Evolutionary conservation across 1,284 basidiomycete genomes (phyloP).

Genomic region (Fomitopsis pinicola): DNA sequence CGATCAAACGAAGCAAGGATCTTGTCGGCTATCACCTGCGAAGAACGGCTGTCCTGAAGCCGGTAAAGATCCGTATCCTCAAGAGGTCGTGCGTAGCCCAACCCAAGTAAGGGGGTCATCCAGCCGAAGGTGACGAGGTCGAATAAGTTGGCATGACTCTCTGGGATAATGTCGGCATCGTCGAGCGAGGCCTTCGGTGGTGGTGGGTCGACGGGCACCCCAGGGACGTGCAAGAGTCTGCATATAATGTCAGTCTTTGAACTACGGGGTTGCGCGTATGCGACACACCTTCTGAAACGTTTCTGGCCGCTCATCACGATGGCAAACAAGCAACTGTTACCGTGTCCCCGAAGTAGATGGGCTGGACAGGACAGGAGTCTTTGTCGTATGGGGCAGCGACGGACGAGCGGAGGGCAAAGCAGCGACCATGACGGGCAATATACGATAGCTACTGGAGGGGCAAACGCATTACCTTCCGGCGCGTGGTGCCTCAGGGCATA

Average conservation of each 20-base stretch:
- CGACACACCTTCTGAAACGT: neutral
- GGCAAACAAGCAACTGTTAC: neutral
- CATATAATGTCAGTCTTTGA: neutral
- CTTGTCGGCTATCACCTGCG: slow-evolving; percentile 54
- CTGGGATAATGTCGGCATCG: slow-evolving; percentile 47
- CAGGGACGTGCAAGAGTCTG: slow-evolving; percentile 16
- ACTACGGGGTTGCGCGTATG: neutral
- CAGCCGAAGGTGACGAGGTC: slow-evolving; percentile 61
- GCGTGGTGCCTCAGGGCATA: neutral
- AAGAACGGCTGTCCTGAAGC: slow-evolving; percentile 60
- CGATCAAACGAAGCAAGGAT: slow-evolving; percentile 66
- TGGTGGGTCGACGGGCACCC: slow-evolving; percentile 32
- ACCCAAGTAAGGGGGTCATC: slow-evolving; percentile 68
- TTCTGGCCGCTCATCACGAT: neutral
- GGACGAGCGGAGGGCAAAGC: neutral
- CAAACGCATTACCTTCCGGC: neutral
- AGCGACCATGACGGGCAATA: neutral
- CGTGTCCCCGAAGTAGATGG: neutral
- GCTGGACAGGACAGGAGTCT: neutral
- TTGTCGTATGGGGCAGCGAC: neutral
- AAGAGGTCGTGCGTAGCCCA: slow-evolving; percentile 76
- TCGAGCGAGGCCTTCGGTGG: slow-evolving; percentile 50
- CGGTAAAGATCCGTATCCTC: slow-evolving; percentile 85
- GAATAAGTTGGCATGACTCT: slow-evolving; percentile 46
- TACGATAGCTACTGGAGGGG: neutral